Evolutionary conservation across 148 eudicot species (phyloP).

Genomic region (Persicaria maculosa): DNA sequence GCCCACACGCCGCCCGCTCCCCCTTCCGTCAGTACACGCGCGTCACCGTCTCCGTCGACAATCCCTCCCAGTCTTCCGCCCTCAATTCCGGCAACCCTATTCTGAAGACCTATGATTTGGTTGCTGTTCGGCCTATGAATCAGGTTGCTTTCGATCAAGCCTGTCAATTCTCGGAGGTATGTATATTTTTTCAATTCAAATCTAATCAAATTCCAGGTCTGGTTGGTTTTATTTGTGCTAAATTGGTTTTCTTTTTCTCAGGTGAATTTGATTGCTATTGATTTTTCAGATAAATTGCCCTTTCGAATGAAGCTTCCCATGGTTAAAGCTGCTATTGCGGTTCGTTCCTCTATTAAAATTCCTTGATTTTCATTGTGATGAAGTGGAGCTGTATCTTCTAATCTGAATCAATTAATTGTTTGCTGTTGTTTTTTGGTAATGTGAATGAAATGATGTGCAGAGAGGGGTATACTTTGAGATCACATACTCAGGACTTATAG

Average conservation of each 20-base stretch:
- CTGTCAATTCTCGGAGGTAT: constrained; percentile 61
- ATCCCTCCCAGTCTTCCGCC: constrained; percentile 42
- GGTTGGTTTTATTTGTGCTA: neutral
- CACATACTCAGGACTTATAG: constrained; percentile 55
- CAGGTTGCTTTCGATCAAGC: constrained; percentile 71
- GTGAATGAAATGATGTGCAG: constrained; percentile 36
- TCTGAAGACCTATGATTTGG: constrained; percentile 69
- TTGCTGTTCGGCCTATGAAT: constrained; percentile 69
- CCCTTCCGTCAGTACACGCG: constrained; percentile 81
- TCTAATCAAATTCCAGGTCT: neutral
- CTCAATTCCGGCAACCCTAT: constrained; percentile 73
- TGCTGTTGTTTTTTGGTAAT: neutral
- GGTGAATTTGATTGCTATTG: constrained; percentile 81
- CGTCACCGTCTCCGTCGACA: constrained; percentile 55
- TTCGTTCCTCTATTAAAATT: constrained; percentile 15
- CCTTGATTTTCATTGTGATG: neutral
- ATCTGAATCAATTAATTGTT: neutral
- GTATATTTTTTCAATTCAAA: neutral
- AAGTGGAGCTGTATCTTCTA: neutral
- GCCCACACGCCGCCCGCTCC: constrained; percentile 20
- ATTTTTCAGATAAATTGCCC: constrained; percentile 71
- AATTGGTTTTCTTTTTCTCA: constrained; percentile 11
- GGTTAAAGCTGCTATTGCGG: constrained; percentile 81
- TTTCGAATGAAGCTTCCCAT: constrained; percentile 69
- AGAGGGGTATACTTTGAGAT: constrained; percentile 83